phyloP scores from a whole-genome alignment of 768 basidiomycete genomes.

The Neoboletus subvelutipes region DNA sequence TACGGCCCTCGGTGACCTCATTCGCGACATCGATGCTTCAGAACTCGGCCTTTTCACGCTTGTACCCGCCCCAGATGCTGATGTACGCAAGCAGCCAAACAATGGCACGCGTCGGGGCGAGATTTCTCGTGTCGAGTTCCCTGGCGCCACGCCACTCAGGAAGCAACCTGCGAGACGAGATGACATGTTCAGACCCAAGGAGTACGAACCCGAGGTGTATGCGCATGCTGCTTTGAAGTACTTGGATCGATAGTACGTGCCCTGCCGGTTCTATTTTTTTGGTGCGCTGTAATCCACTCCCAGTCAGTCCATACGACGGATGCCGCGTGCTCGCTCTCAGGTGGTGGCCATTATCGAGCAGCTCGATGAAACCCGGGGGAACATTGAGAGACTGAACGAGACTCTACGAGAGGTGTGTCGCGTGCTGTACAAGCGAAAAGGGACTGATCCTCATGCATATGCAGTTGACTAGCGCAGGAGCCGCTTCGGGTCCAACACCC shows the following conservation, averaged over 20 bases:
- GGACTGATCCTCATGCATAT: neutral
- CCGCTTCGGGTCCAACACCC: constrained; percentile 19
- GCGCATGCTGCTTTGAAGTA: constrained; percentile 74
- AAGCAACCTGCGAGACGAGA: constrained; percentile 42
- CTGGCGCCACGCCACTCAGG: constrained; percentile 68
- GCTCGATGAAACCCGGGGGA: constrained; percentile 37
- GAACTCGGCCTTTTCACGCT: constrained; percentile 79
- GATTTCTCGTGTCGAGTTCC: constrained; percentile 63
- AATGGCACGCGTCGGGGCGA: constrained; percentile 35
- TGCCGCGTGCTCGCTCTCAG: constrained; percentile 49
- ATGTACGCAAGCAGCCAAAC: constrained; percentile 29
- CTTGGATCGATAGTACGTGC: constrained; percentile 71
- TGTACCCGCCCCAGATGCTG: constrained; percentile 36
- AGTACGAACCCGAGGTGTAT: constrained; percentile 72
- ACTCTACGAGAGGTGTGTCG: constrained; percentile 41
- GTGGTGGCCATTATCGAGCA: constrained; percentile 39
- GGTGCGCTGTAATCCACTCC: constrained; percentile 32
- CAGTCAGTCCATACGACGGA: constrained; percentile 47
- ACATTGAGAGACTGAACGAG: constrained; percentile 36
- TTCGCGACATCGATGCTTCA: constrained; percentile 75
- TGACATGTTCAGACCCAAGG: constrained; percentile 35
- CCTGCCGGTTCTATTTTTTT: neutral
- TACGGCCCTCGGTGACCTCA: constrained; percentile 67
- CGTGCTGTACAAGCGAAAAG: constrained; percentile 2
- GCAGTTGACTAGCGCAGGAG: constrained; percentile 19